Conservation (phyloP, 306 rosid genomes). For the Sophora flavescens region DNA sequence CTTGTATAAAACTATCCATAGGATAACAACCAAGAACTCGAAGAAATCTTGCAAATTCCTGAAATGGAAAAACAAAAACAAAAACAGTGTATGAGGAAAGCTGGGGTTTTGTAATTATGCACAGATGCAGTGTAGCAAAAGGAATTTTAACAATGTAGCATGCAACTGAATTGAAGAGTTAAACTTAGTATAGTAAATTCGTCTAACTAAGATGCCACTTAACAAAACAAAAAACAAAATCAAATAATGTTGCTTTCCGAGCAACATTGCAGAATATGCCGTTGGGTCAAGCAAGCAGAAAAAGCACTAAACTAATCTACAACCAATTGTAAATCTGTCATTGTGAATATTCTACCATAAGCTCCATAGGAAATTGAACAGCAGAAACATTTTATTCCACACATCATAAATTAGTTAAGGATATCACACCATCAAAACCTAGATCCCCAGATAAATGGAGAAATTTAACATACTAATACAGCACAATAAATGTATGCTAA, state of each 20-base stretch:
- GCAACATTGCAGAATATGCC: neutral
- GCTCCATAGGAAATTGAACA: neutral
- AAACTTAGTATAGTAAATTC: neutral
- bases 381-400: neutral
- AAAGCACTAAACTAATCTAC: slow-evolving; percentile 1
- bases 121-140: slow-evolving; percentile 9
- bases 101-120: slow-evolving; percentile 6
- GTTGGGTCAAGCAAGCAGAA: neutral
- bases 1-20: slow-evolving; percentile 51
- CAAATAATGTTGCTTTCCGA: slow-evolving; percentile 8
- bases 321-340: neutral
- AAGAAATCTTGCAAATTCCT: slow-evolving; percentile 80
- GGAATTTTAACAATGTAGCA: slow-evolving; percentile 19
- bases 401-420: slow-evolving; percentile 12
- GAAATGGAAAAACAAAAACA: slow-evolving; percentile 36
- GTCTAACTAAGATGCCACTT: neutral
- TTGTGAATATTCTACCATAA: slow-evolving; percentile 11
- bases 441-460: neutral
- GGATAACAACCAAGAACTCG: slow-evolving; percentile 84
- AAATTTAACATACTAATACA: too few species aligned
- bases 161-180: neutral
- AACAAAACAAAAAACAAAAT: neutral
- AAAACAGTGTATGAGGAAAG: neutral
- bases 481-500: too few species aligned
- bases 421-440: neutral